Conservation (phyloP, 2,329 filamentous ascomycete species). For the Alternaria sp. region DNA sequence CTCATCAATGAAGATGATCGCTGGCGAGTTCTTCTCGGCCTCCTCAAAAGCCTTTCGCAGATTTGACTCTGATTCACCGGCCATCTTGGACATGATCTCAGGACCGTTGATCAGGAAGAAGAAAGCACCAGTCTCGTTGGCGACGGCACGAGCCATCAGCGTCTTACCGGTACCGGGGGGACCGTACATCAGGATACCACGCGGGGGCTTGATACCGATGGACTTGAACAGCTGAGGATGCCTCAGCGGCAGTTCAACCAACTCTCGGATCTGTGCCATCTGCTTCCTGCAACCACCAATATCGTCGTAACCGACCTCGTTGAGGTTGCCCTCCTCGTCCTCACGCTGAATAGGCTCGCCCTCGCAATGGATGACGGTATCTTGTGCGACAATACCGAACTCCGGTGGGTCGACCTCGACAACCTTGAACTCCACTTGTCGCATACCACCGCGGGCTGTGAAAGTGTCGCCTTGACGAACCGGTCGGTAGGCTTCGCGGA, state of each 20-base stretch:
- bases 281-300: constrained; percentile 99
- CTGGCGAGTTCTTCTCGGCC: constrained; percentile 98
- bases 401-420: constrained; percentile 98
- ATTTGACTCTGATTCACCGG: constrained; percentile 98
- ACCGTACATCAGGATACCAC: constrained; percentile 92
- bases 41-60: constrained; percentile 99
- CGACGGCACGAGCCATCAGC: constrained; percentile 96
- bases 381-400: constrained; percentile 98
- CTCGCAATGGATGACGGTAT: constrained; percentile 99
- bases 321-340: constrained; percentile 98
- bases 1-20: constrained; percentile 99
- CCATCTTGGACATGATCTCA: constrained; percentile 99
- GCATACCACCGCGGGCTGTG: constrained; percentile 97
- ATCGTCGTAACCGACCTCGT: constrained; percentile 98
- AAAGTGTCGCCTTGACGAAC: constrained; percentile 98
- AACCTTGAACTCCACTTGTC: constrained; percentile 99
- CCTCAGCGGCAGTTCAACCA: constrained; percentile 95
- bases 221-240: constrained; percentile 99
- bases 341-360: constrained; percentile 97
- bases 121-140: constrained; percentile 98
- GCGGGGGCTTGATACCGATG: constrained; percentile 98
- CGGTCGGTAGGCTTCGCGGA: constrained; percentile 97
- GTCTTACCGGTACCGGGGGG: constrained; percentile 99
- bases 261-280: constrained; percentile 99
- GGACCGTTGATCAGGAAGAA: constrained; percentile 99